A percentile compares a stretch with the other conserved stretches of the same genome.
These are phyloP conservation scores for Trichoderma koningii DNA, from an alignment of 2,329 filamentous ascomycete species.

Conservation along the genomic window DNA sequence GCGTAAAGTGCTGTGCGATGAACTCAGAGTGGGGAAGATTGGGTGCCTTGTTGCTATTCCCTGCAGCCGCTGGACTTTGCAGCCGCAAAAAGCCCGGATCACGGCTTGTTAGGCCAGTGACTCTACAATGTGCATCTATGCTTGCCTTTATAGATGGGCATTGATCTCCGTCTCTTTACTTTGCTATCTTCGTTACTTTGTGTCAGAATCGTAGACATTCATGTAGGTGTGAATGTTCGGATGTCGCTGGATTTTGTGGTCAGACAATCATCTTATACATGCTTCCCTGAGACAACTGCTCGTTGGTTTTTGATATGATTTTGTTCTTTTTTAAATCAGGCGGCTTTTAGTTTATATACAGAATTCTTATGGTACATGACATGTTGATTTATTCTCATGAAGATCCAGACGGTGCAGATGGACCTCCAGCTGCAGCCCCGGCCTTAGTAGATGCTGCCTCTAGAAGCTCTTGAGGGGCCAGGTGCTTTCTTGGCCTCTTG, in stretches of 20 bases:
- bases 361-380: conserved; percentile 26
- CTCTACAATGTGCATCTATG: not conserved
- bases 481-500: conserved; percentile 73
- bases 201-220: too few relatives aligned
- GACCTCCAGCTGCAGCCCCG: conserved; percentile 39
- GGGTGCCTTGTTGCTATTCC: not conserved
- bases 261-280: too few relatives aligned
- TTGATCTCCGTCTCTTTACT: too few relatives aligned
- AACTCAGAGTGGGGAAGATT: conserved; percentile 17
- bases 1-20: conserved; percentile 42
- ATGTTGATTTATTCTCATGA: conserved; percentile 29
- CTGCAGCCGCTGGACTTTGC: not conserved
- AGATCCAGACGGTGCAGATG: conserved; percentile 39
- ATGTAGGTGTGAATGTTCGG: too few relatives aligned
- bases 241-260: too few relatives aligned
- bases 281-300: not conserved
- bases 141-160: too few relatives aligned
- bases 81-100: not conserved
- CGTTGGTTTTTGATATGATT: not conserved
- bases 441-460: conserved; percentile 40
- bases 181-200: too few relatives aligned
- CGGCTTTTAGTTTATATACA: conserved; percentile 33
- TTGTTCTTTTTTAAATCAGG: conserved; percentile 23
- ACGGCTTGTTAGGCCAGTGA: not conserved
- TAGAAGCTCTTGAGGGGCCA: conserved; percentile 51